Evolutionary conservation across 2,329 filamentous ascomycete species (phyloP).

Genomic region (Aureobasidium sp.): DNA sequence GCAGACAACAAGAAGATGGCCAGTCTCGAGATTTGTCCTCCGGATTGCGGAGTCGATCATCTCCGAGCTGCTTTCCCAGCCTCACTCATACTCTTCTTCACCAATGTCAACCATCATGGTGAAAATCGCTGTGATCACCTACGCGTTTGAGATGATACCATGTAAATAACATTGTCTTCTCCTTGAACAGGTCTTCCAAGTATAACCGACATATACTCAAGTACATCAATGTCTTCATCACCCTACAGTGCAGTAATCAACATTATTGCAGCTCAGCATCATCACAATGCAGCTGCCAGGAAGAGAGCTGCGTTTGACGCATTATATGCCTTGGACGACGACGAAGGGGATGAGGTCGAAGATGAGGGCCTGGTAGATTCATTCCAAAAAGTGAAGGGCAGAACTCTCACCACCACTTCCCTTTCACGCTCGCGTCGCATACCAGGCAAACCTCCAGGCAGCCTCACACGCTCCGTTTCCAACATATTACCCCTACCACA

Average conservation of each 20-base stretch:
- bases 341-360: conserved; percentile 18
- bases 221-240: neutral
- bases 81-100: neutral
- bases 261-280: neutral
- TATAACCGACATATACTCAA: neutral
- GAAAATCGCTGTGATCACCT: neutral
- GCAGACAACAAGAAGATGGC: neutral
- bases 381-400: conserved; percentile 16
- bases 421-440: conserved; percentile 5
- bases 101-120: neutral
- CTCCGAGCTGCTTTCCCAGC: neutral
- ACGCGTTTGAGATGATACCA: neutral
- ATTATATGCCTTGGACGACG: conserved; percentile 19
- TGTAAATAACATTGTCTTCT: neutral
- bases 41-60: conserved; percentile 3
- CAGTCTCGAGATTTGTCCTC: conserved; percentile 1
- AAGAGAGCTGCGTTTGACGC: conserved; percentile 21
- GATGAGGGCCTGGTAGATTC: conserved; percentile 21
- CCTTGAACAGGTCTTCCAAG: neutral
- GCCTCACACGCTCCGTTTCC: conserved; percentile 21
- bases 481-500: neutral
- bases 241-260: conserved; percentile 1
- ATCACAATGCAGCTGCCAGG: neutral
- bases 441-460: neutral
- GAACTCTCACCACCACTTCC: neutral